Base-by-base conservation (phyloP, 345 rosid species). In the Kernera saxatilis region DNA sequence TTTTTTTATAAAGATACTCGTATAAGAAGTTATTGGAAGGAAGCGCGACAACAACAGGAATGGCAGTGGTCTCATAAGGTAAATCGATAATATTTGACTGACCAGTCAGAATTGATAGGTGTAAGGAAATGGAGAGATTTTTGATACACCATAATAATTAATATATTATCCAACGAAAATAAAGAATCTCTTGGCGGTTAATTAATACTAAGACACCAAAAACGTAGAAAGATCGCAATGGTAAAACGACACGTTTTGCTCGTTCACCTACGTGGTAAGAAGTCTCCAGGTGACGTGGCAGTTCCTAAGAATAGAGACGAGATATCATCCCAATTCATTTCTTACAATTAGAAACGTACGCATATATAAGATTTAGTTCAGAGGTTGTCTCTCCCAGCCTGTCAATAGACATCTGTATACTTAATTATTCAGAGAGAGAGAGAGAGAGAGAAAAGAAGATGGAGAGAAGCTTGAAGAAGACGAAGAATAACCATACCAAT, bases 381-480 rank as follows among this genome's bases (percentile, higher is more conserved):
- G 66, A 36, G 6, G 13, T 56, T 67, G 53, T 49, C 68, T 59
- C 63, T 67, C 73, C 45, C 63, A 74, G 32, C 69, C 63, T 50
- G 30, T 41, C 48, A 51, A 69, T 4, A 68, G 30, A 69, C 52
- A 43, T 68, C 44, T 65, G 22, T 30, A 11, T 12, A 39, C 33
- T 43, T 51, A 25, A 30, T 27, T 6, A 52, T 60, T 35, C 23
- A 55, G 19, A 11, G 40, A 62, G 13, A 45, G 29, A 68, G n/a
- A 55, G 5, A 57, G 25, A 49, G 10, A 70, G 8, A 72, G 52
- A 70, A 11, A 46, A 19, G 49, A 4, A 23, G 41, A 71, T 69
- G 71, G 75, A 73, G 68, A 78, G 77, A 71, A 75, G 64, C 61
- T 63, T 79, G 43, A 80, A 41, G 30, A 63, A 48, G 64, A 80